Base-by-base conservation (phyloP, 805 yeast genomes). In the Lipomyces mesembrius region DNA sequence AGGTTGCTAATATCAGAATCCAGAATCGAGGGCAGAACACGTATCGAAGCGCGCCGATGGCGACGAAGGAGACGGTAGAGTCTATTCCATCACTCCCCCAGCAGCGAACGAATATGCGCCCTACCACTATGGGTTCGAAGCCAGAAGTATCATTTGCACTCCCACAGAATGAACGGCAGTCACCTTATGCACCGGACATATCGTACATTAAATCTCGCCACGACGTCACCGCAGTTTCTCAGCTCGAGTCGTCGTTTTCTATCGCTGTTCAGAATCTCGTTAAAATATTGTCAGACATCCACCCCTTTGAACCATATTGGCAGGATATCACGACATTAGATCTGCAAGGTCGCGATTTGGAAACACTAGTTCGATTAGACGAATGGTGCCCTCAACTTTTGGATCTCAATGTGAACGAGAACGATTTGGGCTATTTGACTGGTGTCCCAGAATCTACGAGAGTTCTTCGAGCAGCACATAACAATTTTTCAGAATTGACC, bases 361-460 rank as follows among this genome's bases (percentile, higher is more conserved):
- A 76, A n/a, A 81, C 80, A 39, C 74, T 84, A 12, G 79, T 79
- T 49, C 79, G 79, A 59, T 77, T 84, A 46, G 76, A 79, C 32
- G 75, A 76, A 34, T 78, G 82, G 61, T 76, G 84, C 61, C 87
- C 86, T 0, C 75, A 75, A 14, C 72, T 84, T 32, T 70, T 69
- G 25, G 75, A 73, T n/a, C 72, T 83, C 2, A 76, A 83, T 64
- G 75, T 83, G 7, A 77, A 84, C 1, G 63, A 74, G 8, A 84
- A 84, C 74, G 70, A 74, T 17, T 71, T 84, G 27, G 77, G 76
- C 39, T 82, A 75, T 68, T 71, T 84, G 22, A 81, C 81, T n/a
- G 87, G 87, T 0, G 70, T 82, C 14, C 86, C 87, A 0, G 66
- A 68, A 27, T 68, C 77, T 3, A 66, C 82, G 1, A 74, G 82